phyloP scores from a whole-genome alignment of 805 yeast genomes.

The Kodamaea sagamina region DNA sequence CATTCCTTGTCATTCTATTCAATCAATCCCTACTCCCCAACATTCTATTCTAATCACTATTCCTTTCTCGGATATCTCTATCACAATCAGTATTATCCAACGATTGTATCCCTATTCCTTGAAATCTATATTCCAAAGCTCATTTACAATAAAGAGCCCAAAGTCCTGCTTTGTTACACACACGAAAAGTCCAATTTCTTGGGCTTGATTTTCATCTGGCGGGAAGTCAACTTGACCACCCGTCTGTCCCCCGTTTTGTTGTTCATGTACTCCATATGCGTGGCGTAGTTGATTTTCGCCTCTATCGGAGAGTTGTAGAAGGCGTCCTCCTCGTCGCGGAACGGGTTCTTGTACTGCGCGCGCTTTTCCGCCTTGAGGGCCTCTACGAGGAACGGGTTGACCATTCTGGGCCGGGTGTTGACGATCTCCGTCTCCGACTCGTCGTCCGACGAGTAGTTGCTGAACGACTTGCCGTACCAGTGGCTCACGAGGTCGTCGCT shows the following conservation, averaged over 20 bases:
- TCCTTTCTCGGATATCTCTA: too few relatives aligned
- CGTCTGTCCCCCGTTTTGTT: conserved; percentile 39
- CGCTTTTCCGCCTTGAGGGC: conserved; percentile 6
- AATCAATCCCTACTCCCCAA: too few relatives aligned
- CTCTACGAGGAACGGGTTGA: conserved; percentile 27
- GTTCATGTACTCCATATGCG: conserved; percentile 31
- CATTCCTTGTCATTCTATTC: too few relatives aligned
- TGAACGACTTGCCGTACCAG: conserved; percentile 41
- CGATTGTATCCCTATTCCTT: too few relatives aligned
- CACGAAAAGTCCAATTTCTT: conserved; percentile 35
- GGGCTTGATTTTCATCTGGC: conserved; percentile 40
- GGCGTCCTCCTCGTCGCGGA: conserved; percentile 4
- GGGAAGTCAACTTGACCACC: conserved; percentile 32
- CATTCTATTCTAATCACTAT: too few relatives aligned
- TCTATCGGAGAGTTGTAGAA: conserved; percentile 12
- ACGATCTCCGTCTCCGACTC: conserved; percentile 19
- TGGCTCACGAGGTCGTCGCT: conserved; percentile 33
- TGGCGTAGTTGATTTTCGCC: conserved; percentile 17
- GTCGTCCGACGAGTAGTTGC: conserved; percentile 32
- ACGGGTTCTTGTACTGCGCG: not conserved
- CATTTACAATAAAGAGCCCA: too few relatives aligned
- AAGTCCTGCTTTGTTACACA: conserved; percentile 5
- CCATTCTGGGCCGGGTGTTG: conserved; percentile 10
- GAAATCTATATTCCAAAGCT: too few relatives aligned
- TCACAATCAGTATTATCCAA: too few relatives aligned